phyloP scores from a whole-genome alignment of 2,329 filamentous ascomycete genomes.

The Pseudocercospora macadamiae region DNA sequence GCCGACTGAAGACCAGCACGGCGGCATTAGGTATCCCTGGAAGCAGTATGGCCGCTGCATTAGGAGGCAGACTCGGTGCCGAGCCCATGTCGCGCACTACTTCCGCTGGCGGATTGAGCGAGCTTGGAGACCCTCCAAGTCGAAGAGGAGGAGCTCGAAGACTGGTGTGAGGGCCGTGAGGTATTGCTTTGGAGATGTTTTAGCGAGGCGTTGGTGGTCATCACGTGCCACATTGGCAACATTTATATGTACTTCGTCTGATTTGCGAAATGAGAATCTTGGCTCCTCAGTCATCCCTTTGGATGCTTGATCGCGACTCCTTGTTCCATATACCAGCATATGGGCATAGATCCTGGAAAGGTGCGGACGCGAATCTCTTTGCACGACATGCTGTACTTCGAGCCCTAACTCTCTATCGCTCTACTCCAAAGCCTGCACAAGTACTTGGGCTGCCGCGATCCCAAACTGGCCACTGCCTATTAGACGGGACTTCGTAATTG shows the following conservation, averaged over 20 bases:
- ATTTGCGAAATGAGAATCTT: neutral
- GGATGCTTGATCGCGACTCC: neutral
- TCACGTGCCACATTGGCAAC: neutral
- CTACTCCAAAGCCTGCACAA: no score
- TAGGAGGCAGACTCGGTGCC: conserved; percentile 31
- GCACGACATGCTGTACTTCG: no score
- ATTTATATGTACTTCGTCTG: neutral
- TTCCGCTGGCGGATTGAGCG: conserved; percentile 31
- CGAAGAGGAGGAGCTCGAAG: conserved; percentile 23
- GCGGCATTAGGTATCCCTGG: conserved; percentile 19
- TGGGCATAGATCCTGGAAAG: no score
- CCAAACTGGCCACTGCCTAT: no score
- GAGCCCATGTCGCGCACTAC: conserved; percentile 37
- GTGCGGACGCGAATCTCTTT: no score
- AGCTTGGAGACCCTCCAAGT: conserved; percentile 27
- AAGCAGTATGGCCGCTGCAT: conserved; percentile 32
- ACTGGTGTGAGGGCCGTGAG: conserved; percentile 9
- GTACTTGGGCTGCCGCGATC: no score
- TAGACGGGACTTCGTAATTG: no score
- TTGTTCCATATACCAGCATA: no score
- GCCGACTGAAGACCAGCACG: conserved; percentile 17
- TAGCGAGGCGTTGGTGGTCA: conserved; percentile 1
- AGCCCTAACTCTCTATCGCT: no score
- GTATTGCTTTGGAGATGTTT: neutral
- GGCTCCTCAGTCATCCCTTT: neutral